phyloP scores from a whole-genome alignment of 306 rosid genomes.

The Myrica gale region DNA sequence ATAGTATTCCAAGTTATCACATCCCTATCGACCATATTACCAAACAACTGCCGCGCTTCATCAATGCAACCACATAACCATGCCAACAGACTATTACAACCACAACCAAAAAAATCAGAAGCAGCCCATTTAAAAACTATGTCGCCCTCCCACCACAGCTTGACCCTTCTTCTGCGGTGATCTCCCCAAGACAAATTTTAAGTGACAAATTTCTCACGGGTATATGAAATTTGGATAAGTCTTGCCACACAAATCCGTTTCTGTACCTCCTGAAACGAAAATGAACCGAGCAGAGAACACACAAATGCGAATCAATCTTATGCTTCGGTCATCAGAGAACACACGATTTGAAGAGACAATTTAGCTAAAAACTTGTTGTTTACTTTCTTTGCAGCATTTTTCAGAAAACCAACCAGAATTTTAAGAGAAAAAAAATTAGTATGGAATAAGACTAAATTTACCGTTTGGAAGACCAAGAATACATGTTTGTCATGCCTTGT shows the following conservation, averaged over 20 bases:
- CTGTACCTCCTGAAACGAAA: slow-evolving; percentile 46
- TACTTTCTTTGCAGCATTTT: not conserved
- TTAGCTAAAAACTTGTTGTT: not conserved
- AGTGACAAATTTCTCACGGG: slow-evolving; percentile 29
- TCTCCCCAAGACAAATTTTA: too few species aligned
- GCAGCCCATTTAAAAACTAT: too few species aligned
- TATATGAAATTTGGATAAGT: slow-evolving; percentile 54
- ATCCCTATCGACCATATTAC: slow-evolving; percentile 48
- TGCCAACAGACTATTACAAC: too few species aligned
- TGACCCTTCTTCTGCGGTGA: too few species aligned
- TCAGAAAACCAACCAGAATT: not conserved
- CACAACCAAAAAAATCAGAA: too few species aligned
- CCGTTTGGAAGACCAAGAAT: slow-evolving; percentile 68
- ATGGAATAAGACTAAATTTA: slow-evolving; percentile 6
- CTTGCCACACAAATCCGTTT: slow-evolving; percentile 77
- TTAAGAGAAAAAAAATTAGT: not conserved
- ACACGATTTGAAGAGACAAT: not conserved
- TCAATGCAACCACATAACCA: slow-evolving; percentile 61
- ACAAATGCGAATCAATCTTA: not conserved
- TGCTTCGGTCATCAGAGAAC: not conserved
- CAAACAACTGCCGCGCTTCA: slow-evolving; percentile 57
- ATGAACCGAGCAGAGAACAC: not conserved
- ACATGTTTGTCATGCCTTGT: slow-evolving; percentile 46
- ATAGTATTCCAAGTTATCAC: slow-evolving; percentile 86
- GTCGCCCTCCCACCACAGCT: too few species aligned